Percentiles rank a stretch among this genome's conserved stretches.
These are phyloP conservation scores for Fomitopsis schrenkii DNA, from an alignment of 1,284 basidiomycete species.

Conservation along the genomic window DNA sequence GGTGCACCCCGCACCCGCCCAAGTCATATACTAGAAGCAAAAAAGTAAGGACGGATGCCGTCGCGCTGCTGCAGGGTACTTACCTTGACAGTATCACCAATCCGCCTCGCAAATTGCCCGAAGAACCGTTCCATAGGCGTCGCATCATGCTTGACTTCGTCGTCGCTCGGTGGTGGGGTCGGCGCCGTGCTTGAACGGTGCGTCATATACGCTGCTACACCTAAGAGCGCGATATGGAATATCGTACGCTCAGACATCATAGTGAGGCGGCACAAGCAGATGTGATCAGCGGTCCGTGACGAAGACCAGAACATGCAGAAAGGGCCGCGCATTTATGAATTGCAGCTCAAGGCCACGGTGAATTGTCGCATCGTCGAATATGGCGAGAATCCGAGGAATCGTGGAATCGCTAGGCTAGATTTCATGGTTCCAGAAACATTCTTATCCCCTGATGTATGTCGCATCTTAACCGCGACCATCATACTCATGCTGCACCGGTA, in stretches of 20 bases:
- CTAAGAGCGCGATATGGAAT: neutral
- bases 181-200: conserved; percentile 1
- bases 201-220: neutral
- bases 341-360: no score
- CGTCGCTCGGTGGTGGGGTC: neutral
- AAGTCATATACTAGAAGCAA: neutral
- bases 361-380: no score
- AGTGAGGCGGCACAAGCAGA: no score
- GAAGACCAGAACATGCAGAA: no score
- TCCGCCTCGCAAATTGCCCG: neutral
- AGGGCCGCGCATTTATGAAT: no score
- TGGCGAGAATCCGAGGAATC: neutral
- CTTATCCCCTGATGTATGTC: no score
- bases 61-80: no score
- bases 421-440: neutral
- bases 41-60: no score
- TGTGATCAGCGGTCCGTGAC: neutral
- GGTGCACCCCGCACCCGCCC: neutral
- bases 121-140: neutral
- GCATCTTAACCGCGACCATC: no score
- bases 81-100: neutral
- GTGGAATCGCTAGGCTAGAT: neutral
- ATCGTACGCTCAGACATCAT: neutral
- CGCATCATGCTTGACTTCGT: neutral
- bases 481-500: no score